A percentile compares a stretch with the other conserved stretches of the same genome.
phyloP scores from a whole-genome alignment of 176 grass and related monocot species.

The Aegilops tauschii region DNA sequence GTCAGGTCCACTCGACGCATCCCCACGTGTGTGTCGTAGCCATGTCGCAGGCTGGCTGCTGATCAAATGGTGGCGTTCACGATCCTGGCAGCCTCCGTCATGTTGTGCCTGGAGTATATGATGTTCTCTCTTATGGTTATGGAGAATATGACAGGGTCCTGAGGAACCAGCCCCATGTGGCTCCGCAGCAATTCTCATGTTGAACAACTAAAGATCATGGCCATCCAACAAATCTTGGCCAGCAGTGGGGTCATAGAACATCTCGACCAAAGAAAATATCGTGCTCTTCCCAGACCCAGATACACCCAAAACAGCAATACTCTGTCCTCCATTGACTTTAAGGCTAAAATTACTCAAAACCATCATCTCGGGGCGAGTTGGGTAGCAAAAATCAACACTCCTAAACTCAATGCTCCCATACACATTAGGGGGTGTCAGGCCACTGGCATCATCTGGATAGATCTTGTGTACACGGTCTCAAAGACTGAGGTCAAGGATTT shows the following conservation, averaged over 20 bases:
- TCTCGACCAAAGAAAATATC: slow-evolving; percentile 85
- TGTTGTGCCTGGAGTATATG: slow-evolving; percentile 92
- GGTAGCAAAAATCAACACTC: slow-evolving; percentile 89
- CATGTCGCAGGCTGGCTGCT: slow-evolving; percentile 76
- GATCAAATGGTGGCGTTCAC: slow-evolving; percentile 98
- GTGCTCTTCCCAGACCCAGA: slow-evolving; percentile 95
- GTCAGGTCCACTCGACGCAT: slow-evolving; percentile 90
- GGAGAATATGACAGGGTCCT: slow-evolving; percentile 98
- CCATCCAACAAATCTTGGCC: slow-evolving; percentile 92
- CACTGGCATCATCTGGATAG: slow-evolving; percentile 85
- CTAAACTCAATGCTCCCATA: slow-evolving; percentile 95
- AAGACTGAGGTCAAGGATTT: slow-evolving; percentile 82
- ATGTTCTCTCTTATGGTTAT: slow-evolving; percentile 97
- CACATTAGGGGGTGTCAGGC: slow-evolving; percentile 89
- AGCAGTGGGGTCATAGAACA: slow-evolving; percentile 83
- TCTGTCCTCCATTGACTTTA: slow-evolving; percentile 86
- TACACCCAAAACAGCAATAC: slow-evolving; percentile 86
- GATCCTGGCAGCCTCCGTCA: slow-evolving; percentile 95
- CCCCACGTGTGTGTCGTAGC: slow-evolving; percentile 93
- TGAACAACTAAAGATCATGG: slow-evolving; percentile 87
- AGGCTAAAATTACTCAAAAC: slow-evolving; percentile 94
- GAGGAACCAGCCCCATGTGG: slow-evolving; percentile 86
- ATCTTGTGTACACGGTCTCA: slow-evolving; percentile 79
- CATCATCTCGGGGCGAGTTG: slow-evolving; percentile 69
- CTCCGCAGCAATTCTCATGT: slow-evolving; percentile 90